Evolutionary conservation across 1,284 basidiomycete species (phyloP).

Genomic region (Vanrija pseudolonga): DNA sequence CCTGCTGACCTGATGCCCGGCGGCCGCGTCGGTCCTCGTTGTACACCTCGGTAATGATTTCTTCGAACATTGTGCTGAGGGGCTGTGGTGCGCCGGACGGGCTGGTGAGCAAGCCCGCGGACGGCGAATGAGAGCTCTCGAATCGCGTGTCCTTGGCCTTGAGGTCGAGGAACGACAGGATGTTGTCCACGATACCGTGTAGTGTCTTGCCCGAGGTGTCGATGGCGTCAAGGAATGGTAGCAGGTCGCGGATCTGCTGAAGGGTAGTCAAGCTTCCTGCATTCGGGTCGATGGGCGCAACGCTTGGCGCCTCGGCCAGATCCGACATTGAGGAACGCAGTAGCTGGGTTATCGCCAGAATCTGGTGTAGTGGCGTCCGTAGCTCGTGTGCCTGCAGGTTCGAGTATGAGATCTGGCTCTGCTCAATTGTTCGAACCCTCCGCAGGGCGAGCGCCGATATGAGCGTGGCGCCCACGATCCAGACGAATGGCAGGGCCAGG

Average conservation of each 20-base stretch:
- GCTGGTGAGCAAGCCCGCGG: slow-evolving; percentile 9
- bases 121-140: slow-evolving; percentile 12
- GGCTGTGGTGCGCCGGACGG: slow-evolving; percentile 21
- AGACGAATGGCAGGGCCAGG: slow-evolving; percentile 34
- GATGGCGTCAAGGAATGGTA: slow-evolving; percentile 44
- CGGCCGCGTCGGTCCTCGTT: slow-evolving; percentile 32
- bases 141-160: slow-evolving; percentile 29
- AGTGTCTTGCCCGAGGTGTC: slow-evolving; percentile 44
- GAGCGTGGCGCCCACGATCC: slow-evolving; percentile 37
- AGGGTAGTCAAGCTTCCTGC: slow-evolving; percentile 15
- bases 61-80: slow-evolving; percentile 39
- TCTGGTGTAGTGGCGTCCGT: slow-evolving; percentile 47
- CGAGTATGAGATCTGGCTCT: slow-evolving; percentile 43
- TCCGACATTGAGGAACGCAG: slow-evolving; percentile 40
- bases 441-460: slow-evolving; percentile 36
- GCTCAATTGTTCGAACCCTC: slow-evolving; percentile 35
- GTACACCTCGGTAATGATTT: slow-evolving; percentile 35
- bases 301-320: slow-evolving; percentile 24
- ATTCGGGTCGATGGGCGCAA: background rate
- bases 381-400: slow-evolving; percentile 47
- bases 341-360: slow-evolving; percentile 44
- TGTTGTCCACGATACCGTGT: slow-evolving; percentile 47
- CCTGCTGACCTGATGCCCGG: slow-evolving; percentile 26
- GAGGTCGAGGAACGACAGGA: slow-evolving; percentile 43
- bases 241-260: slow-evolving; percentile 38